Evolutionary conservation across 2,329 filamentous ascomycete species (phyloP), one percentile per base, ranked within the genome.

Genomic region (Colletotrichum sp.): DNA sequence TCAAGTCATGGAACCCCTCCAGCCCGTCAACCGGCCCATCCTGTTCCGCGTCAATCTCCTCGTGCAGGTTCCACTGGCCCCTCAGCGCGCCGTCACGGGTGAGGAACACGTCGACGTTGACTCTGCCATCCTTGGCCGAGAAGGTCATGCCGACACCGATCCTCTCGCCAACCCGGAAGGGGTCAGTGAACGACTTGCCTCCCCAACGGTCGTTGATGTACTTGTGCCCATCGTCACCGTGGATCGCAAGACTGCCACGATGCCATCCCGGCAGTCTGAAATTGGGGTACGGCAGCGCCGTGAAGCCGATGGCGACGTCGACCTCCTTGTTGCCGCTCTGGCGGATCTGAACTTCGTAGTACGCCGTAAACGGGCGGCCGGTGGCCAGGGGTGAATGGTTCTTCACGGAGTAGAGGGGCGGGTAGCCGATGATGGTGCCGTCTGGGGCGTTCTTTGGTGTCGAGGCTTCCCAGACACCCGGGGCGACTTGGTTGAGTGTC

Each of bases 241-340:
- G 95, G n/a, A 96, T 91, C 2, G 89, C 95, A 16, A 96, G 81
- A 77, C 92, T 93, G 21, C 91, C 95, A 39, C 95, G 90, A 81
- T 97, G 93, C 95, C 95, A 96, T 3, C 95, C 95, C 0, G 95
- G 95, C 75, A 96, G 89, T 9, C 95, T 90, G 86, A 95, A 96
- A 0, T 90, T 88, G 8, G 95, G 95, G 81, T 96, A 96, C 9
- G 95, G 95, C 64, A 93, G 90, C 2, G 94, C 94, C 0, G 90
- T 86, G 82, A 92, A 95, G 12, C 95, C 95, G 12, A 96, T 82
- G 0, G 92, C 93, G 2, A 96, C 85, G 52, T 84, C 85, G 68
- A 89, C 84, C 73, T 90, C 88, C 6, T 79, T 79, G 26, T 87
- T 87, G 71, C 89, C 84, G 21, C 82, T 80, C 26, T 65, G 64